Conservation (phyloP, 495 filamentous ascomycete genomes). For the Immersiella caudata region DNA sequence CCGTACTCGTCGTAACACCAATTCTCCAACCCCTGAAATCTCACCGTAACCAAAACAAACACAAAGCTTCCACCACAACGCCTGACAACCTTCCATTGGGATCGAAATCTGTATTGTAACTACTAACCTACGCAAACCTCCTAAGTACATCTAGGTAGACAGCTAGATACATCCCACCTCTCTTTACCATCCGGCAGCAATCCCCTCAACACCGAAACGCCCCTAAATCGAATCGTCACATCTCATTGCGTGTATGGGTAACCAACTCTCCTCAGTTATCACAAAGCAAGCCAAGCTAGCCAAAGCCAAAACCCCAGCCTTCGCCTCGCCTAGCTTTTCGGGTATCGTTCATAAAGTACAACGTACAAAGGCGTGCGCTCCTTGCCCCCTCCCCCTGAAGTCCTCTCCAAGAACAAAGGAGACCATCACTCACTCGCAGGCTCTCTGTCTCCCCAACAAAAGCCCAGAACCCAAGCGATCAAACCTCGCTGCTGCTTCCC, state of each 20-base stretch:
- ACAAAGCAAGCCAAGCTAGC: neutral
- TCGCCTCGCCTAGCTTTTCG: slow-evolving; percentile 27
- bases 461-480: neutral
- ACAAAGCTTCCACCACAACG: too few relatives aligned
- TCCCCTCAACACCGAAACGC: neutral
- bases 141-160: too few relatives aligned
- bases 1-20: too few relatives aligned
- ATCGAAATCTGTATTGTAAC: too few relatives aligned
- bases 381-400: neutral
- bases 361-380: slow-evolving; percentile 25
- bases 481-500: neutral
- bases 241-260: neutral
- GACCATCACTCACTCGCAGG: neutral
- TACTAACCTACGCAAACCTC: too few relatives aligned
- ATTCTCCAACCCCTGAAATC: too few relatives aligned
- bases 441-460: neutral
- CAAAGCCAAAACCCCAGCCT: neutral
- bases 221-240: neutral
- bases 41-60: too few relatives aligned
- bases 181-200: too few relatives aligned
- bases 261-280: neutral
- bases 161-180: too few relatives aligned
- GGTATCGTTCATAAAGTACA: slow-evolving; percentile 39
- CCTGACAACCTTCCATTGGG: too few relatives aligned
- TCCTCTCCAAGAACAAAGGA: neutral